Conservation (phyloP, 2,329 filamentous ascomycete genomes). For the Colletotrichum theobromicola region DNA sequence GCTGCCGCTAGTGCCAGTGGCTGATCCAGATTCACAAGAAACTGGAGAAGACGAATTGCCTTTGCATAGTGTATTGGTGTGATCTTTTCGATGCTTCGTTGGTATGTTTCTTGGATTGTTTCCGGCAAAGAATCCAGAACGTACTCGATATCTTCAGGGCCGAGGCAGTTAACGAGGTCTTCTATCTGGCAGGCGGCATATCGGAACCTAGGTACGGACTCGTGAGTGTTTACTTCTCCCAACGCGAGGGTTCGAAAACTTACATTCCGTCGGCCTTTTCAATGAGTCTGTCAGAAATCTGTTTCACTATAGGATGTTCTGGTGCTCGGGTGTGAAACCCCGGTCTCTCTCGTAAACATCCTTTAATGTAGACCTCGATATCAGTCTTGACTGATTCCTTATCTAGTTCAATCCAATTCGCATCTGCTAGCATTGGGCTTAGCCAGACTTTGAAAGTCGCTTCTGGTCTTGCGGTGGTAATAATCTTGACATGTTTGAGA, state of each 20-base stretch:
- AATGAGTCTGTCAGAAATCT: background rate
- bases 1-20: slow-evolving; percentile 24
- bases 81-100: slow-evolving; percentile 4
- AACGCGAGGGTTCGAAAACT: background rate
- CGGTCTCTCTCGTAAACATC: too few species aligned
- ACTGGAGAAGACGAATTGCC: slow-evolving; percentile 26
- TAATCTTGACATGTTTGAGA: too few species aligned
- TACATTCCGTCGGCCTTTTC: background rate
- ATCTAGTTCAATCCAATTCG: too few species aligned
- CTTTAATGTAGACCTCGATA: too few species aligned
- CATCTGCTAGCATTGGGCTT: too few species aligned
- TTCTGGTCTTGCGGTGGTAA: fast-evolving
- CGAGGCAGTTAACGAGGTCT: background rate
- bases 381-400: too few species aligned
- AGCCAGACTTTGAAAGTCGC: too few species aligned
- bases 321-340: background rate
- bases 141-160: background rate
- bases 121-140: background rate
- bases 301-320: background rate
- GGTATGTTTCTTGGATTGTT: background rate
- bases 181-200: background rate
- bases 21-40: slow-evolving; percentile 21
- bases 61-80: slow-evolving; percentile 4
- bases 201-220: too few species aligned
- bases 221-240: too few species aligned